phyloP scores from a whole-genome alignment of 768 basidiomycete genomes.

The Serendipita vermifera region DNA sequence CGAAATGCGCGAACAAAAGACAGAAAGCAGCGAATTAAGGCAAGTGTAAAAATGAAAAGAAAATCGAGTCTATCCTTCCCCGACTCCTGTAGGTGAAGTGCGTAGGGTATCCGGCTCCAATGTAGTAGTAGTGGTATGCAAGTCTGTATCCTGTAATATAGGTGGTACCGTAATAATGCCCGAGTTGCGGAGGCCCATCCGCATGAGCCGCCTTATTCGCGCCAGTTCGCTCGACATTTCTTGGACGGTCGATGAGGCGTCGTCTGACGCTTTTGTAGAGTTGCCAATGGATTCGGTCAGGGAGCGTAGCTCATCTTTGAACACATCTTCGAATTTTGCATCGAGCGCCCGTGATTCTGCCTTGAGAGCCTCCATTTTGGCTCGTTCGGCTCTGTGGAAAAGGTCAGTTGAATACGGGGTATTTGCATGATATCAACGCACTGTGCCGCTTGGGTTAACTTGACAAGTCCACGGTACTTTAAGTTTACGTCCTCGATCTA shows the following conservation, averaged over 20 bases:
- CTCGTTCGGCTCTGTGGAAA: slow-evolving; percentile 10
- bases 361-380: slow-evolving; percentile 22
- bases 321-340: slow-evolving; percentile 38
- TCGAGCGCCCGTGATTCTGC: slow-evolving; percentile 40
- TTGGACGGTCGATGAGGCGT: slow-evolving; percentile 50
- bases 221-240: slow-evolving; percentile 49
- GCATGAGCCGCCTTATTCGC: slow-evolving; percentile 62
- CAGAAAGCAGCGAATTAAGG: no score
- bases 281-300: slow-evolving; percentile 28
- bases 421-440: slow-evolving; percentile 34
- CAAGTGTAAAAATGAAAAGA: no score
- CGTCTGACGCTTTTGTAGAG: slow-evolving; percentile 41
- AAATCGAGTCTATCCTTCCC: no score
- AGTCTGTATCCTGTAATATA: no score
- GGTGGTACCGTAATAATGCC: no score
- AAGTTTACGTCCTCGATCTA: slow-evolving; percentile 41
- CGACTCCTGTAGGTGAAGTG: no score
- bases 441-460: slow-evolving; percentile 50
- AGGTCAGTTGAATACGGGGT: slow-evolving; percentile 25
- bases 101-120: no score
- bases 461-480: slow-evolving; percentile 40
- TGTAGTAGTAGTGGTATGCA: no score
- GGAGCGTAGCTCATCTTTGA: slow-evolving; percentile 42
- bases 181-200: no score
- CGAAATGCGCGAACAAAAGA: no score